Evolutionary conservation across 768 basidiomycete genomes (phyloP).

Genomic region (Exidia glandulosa): DNA sequence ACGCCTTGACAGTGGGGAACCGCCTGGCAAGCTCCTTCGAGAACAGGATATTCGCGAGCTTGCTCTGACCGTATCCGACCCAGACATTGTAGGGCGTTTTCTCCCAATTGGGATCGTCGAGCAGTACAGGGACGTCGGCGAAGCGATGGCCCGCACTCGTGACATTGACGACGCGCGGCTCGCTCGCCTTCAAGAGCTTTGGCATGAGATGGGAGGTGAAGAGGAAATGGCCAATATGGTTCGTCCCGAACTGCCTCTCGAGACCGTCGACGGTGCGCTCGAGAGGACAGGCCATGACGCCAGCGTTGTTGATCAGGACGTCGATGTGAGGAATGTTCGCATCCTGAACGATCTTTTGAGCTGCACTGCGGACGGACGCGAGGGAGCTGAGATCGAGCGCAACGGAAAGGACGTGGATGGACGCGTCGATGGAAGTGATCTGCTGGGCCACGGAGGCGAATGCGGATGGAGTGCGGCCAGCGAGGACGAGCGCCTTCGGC

Average conservation of each 20-base stretch:
- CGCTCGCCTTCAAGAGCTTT: not conserved
- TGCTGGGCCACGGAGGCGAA: not conserved
- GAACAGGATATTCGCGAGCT: slow-evolving; percentile 11
- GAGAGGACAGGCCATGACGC: not conserved
- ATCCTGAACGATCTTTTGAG: not conserved
- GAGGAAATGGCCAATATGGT: slow-evolving; percentile 4
- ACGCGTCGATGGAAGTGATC: not conserved
- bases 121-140: not conserved
- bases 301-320: slow-evolving; percentile 5
- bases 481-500: not conserved
- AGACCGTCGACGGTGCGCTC: not conserved
- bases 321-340: slow-evolving; percentile 3
- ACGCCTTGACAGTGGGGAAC: not conserved
- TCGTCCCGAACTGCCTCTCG: slow-evolving; percentile 7
- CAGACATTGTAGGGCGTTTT: not conserved
- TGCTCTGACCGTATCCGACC: slow-evolving; percentile 1
- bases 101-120: not conserved
- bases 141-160: not conserved
- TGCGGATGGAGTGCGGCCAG: not conserved
- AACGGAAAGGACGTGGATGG: not conserved
- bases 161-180: slow-evolving; percentile 1
- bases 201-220: slow-evolving; percentile 3
- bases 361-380: slow-evolving; percentile 2
- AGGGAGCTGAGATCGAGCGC: not conserved
- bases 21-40: slow-evolving; percentile 5